phyloP scores from a whole-genome alignment of 345 rosid genomes.

The Hirschfeldia incana region DNA sequence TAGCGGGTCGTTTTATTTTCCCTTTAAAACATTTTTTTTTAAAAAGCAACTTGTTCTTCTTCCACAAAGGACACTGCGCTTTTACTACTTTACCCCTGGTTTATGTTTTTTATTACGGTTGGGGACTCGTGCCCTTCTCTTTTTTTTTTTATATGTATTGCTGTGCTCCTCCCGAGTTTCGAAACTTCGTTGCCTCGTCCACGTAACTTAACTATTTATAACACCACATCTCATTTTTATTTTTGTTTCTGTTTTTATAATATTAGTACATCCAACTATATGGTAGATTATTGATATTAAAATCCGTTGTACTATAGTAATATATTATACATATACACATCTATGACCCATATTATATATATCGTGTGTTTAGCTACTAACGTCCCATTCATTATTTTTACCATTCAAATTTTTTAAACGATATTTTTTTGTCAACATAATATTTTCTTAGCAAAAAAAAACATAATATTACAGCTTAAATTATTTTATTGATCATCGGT shows the following conservation, averaged over 20 bases:
- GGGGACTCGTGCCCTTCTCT: slow-evolving; percentile 34
- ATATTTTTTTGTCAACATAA: neutral
- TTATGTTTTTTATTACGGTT: slow-evolving; percentile 31
- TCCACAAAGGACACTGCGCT: neutral
- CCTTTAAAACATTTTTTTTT: neutral
- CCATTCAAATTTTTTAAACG: neutral
- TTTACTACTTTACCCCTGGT: slow-evolving; percentile 28
- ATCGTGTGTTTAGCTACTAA: neutral
- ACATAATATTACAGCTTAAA: neutral
- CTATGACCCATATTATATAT: neutral
- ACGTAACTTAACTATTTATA: slow-evolving; percentile 7
- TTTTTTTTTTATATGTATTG: neutral
- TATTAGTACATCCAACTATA: neutral
- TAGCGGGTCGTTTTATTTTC: slow-evolving; percentile 33
- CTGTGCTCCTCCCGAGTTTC: slow-evolving; percentile 32
- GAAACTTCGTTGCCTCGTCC: slow-evolving; percentile 32
- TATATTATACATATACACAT: neutral
- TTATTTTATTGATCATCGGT: neutral
- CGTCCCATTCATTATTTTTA: neutral
- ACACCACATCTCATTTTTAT: too few relatives aligned
- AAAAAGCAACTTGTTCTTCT: slow-evolving; percentile 39
- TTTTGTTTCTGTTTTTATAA: neutral
- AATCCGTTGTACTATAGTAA: neutral
- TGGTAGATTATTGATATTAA: neutral
- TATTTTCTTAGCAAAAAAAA: neutral